phyloP scores from a whole-genome alignment of 2,329 filamentous ascomycete genomes.

The Exophiala spinifera region DNA sequence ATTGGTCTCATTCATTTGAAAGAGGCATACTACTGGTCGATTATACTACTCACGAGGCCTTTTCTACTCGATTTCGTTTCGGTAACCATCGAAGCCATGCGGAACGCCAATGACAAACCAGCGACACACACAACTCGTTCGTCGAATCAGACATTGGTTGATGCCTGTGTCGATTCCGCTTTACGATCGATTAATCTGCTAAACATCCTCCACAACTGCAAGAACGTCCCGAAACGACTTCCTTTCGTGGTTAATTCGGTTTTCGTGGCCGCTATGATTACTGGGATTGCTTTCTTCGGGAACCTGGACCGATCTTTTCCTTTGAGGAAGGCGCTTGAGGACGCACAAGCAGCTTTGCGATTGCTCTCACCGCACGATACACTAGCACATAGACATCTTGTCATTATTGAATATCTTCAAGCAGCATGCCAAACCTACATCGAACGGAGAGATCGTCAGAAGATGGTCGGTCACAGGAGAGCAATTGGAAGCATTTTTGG shows the following conservation, averaged over 20 bases:
- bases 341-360: slow-evolving; percentile 31
- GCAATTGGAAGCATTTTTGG: slow-evolving; percentile 3
- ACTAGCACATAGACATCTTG: background rate
- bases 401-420: slow-evolving; percentile 4
- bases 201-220: slow-evolving; percentile 35
- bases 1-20: slow-evolving; percentile 36
- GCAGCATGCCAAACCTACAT: background rate
- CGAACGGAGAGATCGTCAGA: background rate
- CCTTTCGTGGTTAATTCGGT: slow-evolving; percentile 48
- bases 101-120: background rate
- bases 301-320: slow-evolving; percentile 43
- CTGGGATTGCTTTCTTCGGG: slow-evolving; percentile 46
- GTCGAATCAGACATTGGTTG: slow-evolving; percentile 2
- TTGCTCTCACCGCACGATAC: slow-evolving; percentile 35
- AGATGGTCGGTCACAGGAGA: background rate
- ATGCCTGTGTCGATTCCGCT: slow-evolving; percentile 44
- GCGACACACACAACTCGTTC: background rate
- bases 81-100: background rate
- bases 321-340: slow-evolving; percentile 37
- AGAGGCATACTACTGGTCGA: slow-evolving; percentile 40
- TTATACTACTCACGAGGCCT: slow-evolving; percentile 39
- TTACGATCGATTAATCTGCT: slow-evolving; percentile 40
- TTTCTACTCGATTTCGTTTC: slow-evolving; percentile 36
- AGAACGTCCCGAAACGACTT: slow-evolving; percentile 41
- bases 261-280: slow-evolving; percentile 45